Conservation (phyloP, 2,329 filamentous ascomycete genomes). For the Colletotrichum magnum region DNA sequence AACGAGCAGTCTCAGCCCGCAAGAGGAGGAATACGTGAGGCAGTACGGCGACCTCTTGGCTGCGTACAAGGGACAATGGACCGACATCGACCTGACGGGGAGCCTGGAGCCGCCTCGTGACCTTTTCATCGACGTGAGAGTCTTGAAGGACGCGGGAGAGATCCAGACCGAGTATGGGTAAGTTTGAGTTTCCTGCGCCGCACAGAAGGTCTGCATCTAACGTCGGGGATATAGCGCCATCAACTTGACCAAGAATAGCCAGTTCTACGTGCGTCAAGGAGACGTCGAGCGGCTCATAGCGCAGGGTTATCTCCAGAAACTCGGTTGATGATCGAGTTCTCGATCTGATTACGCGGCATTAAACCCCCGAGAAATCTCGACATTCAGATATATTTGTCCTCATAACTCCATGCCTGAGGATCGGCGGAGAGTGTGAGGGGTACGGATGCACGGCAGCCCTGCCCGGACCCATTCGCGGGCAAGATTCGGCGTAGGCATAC, state of each 20-base stretch:
- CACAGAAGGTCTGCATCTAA: conserved; percentile 31
- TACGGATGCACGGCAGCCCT: conserved; percentile 10
- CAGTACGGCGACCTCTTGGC: conserved; percentile 93
- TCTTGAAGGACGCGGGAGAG: conserved; percentile 96
- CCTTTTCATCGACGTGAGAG: conserved; percentile 95
- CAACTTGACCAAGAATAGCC: conserved; percentile 96
- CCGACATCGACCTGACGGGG: conserved; percentile 95
- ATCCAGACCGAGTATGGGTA: conserved; percentile 99
- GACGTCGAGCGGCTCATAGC: conserved; percentile 95
- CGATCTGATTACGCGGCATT: conserved; percentile 1
- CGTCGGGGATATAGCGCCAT: conserved; percentile 75
- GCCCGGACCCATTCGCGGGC: conserved; percentile 15
- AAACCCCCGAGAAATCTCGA: background rate
- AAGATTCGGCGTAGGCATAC: conserved; percentile 1
- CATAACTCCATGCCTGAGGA: conserved; percentile 20
- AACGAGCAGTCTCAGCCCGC: conserved; percentile 88
- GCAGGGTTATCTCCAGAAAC: conserved; percentile 93
- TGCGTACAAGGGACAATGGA: conserved; percentile 99
- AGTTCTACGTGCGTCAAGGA: conserved; percentile 95
- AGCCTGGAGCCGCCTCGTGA: conserved; percentile 95
- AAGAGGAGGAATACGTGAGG: conserved; percentile 96
- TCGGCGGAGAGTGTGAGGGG: conserved; percentile 6
- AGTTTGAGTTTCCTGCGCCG: conserved; percentile 51
- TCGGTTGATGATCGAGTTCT: conserved; percentile 72
- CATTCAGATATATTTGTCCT: conserved; percentile 17